phyloP scores from a whole-genome alignment of 345 rosid species.

The Bretschneidera sinensis region DNA sequence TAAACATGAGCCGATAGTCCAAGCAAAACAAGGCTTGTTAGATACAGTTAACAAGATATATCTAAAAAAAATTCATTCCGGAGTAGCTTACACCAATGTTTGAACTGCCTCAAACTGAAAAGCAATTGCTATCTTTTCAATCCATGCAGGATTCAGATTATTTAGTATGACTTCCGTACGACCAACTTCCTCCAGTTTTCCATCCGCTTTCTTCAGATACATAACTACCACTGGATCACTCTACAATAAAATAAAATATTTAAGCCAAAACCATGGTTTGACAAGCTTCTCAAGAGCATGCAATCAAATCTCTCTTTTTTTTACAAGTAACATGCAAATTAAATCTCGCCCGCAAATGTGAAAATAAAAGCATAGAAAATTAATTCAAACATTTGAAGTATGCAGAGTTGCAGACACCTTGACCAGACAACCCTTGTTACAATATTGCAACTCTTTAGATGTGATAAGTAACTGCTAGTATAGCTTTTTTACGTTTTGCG shows the following conservation, averaged over 20 bases:
- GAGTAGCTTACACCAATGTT: constrained; percentile 51
- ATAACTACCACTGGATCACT: constrained; percentile 84
- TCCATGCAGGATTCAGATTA: constrained; percentile 72
- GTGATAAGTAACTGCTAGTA: no score
- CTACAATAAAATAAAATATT: constrained; percentile 32
- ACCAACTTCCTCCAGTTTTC: constrained; percentile 73
- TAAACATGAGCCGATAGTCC: constrained; percentile 10
- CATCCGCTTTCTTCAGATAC: constrained; percentile 53
- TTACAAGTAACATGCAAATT: no score
- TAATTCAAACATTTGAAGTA: no score
- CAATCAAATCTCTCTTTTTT: no score
- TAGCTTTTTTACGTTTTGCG: no score
- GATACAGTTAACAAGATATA: not conserved
- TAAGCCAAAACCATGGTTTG: not conserved
- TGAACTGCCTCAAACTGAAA: constrained; percentile 84
- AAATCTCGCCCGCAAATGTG: not conserved
- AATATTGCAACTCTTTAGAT: no score
- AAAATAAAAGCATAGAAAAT: not conserved
- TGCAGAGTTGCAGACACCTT: no score
- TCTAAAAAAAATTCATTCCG: not conserved
- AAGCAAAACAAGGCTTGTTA: not conserved
- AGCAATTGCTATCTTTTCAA: constrained; percentile 53
- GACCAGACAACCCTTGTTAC: no score
- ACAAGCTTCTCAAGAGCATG: no score
- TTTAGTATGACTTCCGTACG: constrained; percentile 82